Conservation (phyloP, 2,329 filamentous ascomycete genomes). For the Trichophyton mentagrophytes region DNA sequence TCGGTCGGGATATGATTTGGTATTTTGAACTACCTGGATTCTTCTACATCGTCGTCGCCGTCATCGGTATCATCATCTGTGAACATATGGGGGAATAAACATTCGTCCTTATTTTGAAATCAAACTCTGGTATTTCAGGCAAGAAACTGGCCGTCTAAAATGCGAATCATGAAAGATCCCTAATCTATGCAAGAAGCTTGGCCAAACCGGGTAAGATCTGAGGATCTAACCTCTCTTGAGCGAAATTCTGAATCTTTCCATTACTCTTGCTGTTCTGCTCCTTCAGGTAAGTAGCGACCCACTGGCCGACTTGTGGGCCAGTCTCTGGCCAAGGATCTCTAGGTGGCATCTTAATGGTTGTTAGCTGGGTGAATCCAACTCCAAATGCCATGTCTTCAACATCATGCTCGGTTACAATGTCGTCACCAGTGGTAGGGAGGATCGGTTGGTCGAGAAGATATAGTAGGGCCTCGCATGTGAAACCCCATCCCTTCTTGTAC, state of each 20-base stretch:
- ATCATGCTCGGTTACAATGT: slow-evolving; percentile 72
- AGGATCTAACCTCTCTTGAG: slow-evolving; percentile 54
- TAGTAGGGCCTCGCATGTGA: slow-evolving; percentile 78
- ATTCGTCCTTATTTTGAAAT: neutral
- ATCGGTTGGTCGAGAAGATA: slow-evolving; percentile 84
- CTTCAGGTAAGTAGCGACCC: slow-evolving; percentile 72
- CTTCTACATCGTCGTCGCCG: neutral
- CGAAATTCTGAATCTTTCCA: slow-evolving; percentile 58
- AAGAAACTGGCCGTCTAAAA: neutral
- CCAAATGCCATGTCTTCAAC: slow-evolving; percentile 93
- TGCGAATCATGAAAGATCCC: neutral
- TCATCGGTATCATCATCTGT: neutral
- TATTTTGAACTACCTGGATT: neutral
- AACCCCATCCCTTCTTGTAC: slow-evolving; percentile 80
- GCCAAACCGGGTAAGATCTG: slow-evolving; percentile 41
- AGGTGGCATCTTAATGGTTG: slow-evolving; percentile 65
- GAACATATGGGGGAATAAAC: neutral
- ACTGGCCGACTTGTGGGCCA: slow-evolving; percentile 59
- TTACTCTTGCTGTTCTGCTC: slow-evolving; percentile 61
- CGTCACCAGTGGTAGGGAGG: slow-evolving; percentile 55
- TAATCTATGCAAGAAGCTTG: slow-evolving; percentile 16
- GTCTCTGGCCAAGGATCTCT: slow-evolving; percentile 80
- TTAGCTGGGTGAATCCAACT: slow-evolving; percentile 83
- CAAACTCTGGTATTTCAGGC: neutral
- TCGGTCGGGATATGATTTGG: neutral